Evolutionary conservation across 2,329 filamentous ascomycete genomes (phyloP), one percentile per base, ranked within the genome.

Genomic region (Cladosporium sp.): DNA sequence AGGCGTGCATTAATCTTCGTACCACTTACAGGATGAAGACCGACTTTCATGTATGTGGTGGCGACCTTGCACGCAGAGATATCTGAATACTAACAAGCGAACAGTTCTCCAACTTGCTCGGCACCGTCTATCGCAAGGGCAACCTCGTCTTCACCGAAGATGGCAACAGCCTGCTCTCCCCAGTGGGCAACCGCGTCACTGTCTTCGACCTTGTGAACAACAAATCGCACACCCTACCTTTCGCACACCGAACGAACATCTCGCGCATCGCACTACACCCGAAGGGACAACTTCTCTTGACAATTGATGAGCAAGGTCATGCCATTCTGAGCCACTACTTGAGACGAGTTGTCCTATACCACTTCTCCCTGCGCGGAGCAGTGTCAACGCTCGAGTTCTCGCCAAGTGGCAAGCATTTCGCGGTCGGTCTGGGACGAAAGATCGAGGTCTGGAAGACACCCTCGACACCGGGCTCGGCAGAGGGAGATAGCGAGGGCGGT

Each of bases 401-500:
- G 25, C 93, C 94, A 0, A 96, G 92, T 1, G 95, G 95, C 25
- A 88, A 89, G 58, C 89, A 96, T 79, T 99, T 99, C 75, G 94
- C 91, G 28, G 93, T 94, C 39, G 94, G 90, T 53, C 82, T 97
- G 26, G 94, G 93, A 39, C 87, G 94, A 73, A 90, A 91, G 73
- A 88, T 97, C 66, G 93, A 99, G 82, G 90, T 98, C 71, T 99
- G 95, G 95, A 91, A 95, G 73, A 96, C 96, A 32, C 95, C 95
- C 0, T 93, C 91, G 3, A 95, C 91, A 0, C 94, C 94, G 3
- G 74, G 75, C 11, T 67, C 71, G 7, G 58, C 32, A 32, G 70
- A 73, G n/a, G 61, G 60, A 39, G 85, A 90, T 26, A 91, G 89
- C 70, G 84, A 84, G 57, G 89, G 90, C 67, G 93, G 92, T 66